phyloP scores from a whole-genome alignment of 176 grass and related monocot genomes.

The Zizania latifolia region DNA sequence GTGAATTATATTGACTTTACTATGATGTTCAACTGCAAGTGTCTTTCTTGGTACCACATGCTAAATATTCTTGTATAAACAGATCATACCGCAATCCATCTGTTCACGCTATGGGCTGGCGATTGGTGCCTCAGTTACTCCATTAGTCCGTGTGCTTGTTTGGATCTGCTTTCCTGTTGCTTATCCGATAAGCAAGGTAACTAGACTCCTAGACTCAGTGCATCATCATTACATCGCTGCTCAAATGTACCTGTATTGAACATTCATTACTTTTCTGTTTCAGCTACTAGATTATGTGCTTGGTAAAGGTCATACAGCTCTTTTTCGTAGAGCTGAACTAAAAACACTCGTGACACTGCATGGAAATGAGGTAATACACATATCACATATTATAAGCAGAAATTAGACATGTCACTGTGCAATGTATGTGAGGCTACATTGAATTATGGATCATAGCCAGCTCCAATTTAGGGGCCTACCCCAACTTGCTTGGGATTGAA shows the following conservation, averaged over 20 bases:
- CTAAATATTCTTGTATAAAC: constrained; percentile 23
- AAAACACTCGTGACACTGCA: constrained; percentile 94
- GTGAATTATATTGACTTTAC: constrained; percentile 31
- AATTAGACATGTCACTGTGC: background rate
- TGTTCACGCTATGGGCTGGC: constrained; percentile 81
- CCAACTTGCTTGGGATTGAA: too few relatives aligned
- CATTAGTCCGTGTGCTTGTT: constrained; percentile 73
- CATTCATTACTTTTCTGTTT: constrained; percentile 28
- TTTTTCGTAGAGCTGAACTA: constrained; percentile 88
- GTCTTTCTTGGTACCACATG: background rate
- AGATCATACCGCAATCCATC: constrained; percentile 86
- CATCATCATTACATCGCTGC: background rate
- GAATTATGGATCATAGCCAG: background rate
- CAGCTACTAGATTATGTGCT: constrained; percentile 77
- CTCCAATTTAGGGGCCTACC: too few relatives aligned
- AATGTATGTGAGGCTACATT: background rate
- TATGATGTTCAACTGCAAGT: background rate
- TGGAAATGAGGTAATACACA: constrained; percentile 65
- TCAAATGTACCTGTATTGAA: background rate
- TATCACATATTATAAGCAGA: constrained; percentile 4
- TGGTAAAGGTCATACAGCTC: constrained; percentile 69
- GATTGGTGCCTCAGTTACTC: constrained; percentile 74
- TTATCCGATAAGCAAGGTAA: constrained; percentile 95
- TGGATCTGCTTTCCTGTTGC: constrained; percentile 89
- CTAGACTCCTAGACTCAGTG: background rate